Conservation (phyloP, 768 basidiomycete genomes). For the Boletellus emodensis region DNA sequence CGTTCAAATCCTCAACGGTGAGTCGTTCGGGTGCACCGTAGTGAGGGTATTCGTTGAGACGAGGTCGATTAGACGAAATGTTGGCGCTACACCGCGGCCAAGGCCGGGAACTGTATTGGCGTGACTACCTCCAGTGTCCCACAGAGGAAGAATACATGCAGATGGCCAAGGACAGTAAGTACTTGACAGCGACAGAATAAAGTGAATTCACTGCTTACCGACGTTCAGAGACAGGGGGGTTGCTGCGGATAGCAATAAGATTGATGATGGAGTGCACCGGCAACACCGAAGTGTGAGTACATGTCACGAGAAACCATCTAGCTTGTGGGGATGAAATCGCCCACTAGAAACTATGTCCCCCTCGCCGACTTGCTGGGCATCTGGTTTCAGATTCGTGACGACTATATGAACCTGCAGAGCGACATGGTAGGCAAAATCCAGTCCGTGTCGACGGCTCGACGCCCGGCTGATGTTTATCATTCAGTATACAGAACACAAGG, state of each 20-base stretch:
- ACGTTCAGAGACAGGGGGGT: slow-evolving; percentile 82
- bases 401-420: slow-evolving; percentile 41
- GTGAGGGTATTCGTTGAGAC: background rate
- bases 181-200: background rate
- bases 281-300: slow-evolving; percentile 53
- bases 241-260: slow-evolving; percentile 87
- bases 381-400: slow-evolving; percentile 58
- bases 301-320: background rate
- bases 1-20: slow-evolving; percentile 73
- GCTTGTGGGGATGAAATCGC: background rate
- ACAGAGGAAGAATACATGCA: slow-evolving; percentile 90
- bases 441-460: no score
- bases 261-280: slow-evolving; percentile 88
- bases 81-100: slow-evolving; percentile 89
- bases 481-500: slow-evolving; percentile 81
- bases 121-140: slow-evolving; percentile 86
- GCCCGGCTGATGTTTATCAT: background rate
- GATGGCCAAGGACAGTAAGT: slow-evolving; percentile 93
- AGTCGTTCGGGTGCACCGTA: slow-evolving; percentile 5
- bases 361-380: slow-evolving; percentile 55
- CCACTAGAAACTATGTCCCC: slow-evolving; percentile 48
- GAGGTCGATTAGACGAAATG: slow-evolving; percentile 48
- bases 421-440: slow-evolving; percentile 8
- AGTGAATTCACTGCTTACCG: background rate
- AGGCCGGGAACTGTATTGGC: slow-evolving; percentile 90